phyloP scores from a whole-genome alignment of 2,329 filamentous ascomycete genomes.

The Kalaharituber pfeilii region DNA sequence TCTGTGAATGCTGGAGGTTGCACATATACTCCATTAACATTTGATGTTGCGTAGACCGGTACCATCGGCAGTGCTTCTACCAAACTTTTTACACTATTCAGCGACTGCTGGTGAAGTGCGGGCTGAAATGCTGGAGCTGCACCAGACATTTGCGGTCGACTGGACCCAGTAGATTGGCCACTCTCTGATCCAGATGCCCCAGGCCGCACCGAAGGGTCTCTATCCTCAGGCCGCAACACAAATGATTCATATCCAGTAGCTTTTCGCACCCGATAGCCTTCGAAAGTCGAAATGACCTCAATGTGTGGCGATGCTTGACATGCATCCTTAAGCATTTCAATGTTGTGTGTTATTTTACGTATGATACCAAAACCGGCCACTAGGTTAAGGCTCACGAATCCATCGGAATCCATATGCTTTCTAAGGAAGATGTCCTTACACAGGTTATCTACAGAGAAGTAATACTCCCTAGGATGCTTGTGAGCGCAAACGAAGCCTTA shows the following conservation, averaged over 20 bases:
- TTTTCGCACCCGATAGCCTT: conserved; percentile 59
- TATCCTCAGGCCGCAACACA: conserved; percentile 52
- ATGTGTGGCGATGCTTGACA: conserved; percentile 55
- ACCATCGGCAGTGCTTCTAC: conserved; percentile 7
- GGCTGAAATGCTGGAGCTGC: conserved; percentile 3
- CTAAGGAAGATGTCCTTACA: conserved; percentile 84
- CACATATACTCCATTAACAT: conserved; percentile 8
- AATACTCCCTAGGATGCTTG: conserved; percentile 59
- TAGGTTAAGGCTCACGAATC: conserved; percentile 65
- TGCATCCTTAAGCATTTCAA: conserved; percentile 55
- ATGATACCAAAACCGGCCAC: conserved; percentile 79
- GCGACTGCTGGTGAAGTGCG: not conserved
- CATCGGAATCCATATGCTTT: conserved; percentile 84
- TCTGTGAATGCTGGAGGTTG: not conserved
- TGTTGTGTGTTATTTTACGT: conserved; percentile 51
- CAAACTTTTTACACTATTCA: not conserved
- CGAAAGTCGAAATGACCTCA: conserved; percentile 57
- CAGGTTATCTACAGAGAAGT: conserved; percentile 90
- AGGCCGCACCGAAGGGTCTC: conserved; percentile 37
- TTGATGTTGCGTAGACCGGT: conserved; percentile 4
- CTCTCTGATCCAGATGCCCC: not conserved
- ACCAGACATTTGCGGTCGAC: not conserved
- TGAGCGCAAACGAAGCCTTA: too few species aligned
- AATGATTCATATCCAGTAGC: conserved; percentile 64
- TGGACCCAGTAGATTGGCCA: not conserved